Conservation (phyloP, 331 rosid genomes). For the Malus hybrid region DNA sequence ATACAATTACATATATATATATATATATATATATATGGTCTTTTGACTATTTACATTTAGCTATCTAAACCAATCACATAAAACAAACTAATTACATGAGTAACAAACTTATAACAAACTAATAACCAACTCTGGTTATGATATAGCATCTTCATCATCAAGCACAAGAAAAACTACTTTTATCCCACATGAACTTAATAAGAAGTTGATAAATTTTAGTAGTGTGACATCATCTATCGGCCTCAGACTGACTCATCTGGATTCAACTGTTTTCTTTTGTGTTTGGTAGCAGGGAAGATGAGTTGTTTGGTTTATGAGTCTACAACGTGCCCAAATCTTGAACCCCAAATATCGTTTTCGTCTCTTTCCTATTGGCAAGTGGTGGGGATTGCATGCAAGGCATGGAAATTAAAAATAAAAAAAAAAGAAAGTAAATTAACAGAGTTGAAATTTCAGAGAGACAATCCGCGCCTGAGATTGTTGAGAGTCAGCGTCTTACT, state of each 20-base stretch:
- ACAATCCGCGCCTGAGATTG: conserved; percentile 7
- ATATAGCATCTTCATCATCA: too few species aligned
- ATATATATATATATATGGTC: too few species aligned
- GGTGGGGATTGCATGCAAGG: neutral
- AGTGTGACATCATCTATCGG: neutral
- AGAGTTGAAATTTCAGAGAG: conserved; percentile 1
- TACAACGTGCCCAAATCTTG: neutral
- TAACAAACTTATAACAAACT: too few species aligned
- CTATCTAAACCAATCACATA: too few species aligned
- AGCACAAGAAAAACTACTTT: neutral
- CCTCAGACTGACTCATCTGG: neutral
- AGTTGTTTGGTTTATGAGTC: neutral
- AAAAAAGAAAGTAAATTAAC: neutral
- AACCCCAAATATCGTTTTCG: neutral
- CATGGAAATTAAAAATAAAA: neutral
- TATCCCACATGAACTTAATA: neutral
- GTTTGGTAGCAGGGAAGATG: neutral
- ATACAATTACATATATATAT: too few species aligned
- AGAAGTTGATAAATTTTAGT: neutral
- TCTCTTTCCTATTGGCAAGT: conserved; percentile 1
- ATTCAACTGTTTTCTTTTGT: neutral
- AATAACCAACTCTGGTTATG: too few species aligned
- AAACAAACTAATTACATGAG: too few species aligned
- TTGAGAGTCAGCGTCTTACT: too few species aligned
- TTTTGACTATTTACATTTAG: too few species aligned